phyloP scores from a whole-genome alignment of 176 grass and related monocot species.

The Bothriochloa decipiens region DNA sequence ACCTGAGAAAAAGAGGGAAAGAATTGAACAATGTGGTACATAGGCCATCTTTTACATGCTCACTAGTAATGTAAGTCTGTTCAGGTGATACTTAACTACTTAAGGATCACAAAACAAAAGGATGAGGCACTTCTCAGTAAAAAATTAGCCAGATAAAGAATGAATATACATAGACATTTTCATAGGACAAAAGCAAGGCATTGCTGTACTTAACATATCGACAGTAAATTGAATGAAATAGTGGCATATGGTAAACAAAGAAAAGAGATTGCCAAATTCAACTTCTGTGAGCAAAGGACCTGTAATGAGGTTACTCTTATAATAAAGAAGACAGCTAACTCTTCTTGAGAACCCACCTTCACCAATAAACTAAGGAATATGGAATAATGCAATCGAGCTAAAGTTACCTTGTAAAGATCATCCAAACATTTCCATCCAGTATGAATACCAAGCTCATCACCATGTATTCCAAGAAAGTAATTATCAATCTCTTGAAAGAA shows the following conservation, averaged over 20 bases:
- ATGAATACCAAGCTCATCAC: constrained; percentile 61
- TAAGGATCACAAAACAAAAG: background rate
- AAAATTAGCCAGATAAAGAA: background rate
- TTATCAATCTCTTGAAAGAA: constrained; percentile 81
- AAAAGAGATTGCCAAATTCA: background rate
- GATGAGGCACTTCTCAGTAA: background rate
- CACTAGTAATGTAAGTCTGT: constrained; percentile 2
- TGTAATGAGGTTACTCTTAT: constrained; percentile 5
- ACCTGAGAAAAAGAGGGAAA: constrained; percentile 56
- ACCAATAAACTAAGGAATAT: background rate
- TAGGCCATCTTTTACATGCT: constrained; percentile 28
- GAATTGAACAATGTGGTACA: constrained; percentile 28
- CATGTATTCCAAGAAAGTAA: constrained; percentile 73
- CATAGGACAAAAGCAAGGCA: background rate
- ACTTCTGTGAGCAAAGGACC: constrained; percentile 19
- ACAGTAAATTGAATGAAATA: constrained; percentile 1
- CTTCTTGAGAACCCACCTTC: constrained; percentile 14
- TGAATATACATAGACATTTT: background rate
- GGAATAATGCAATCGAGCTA: background rate
- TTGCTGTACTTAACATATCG: background rate
- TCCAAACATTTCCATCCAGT: constrained; percentile 92
- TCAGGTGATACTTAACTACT: constrained; percentile 28
- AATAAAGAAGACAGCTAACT: constrained; percentile 18
- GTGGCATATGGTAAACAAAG: background rate
- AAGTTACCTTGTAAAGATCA: constrained; percentile 77